These are phyloP conservation scores for Ilex aquifolium DNA, from an alignment of 257 asterid species.

Conservation along the genomic window DNA sequence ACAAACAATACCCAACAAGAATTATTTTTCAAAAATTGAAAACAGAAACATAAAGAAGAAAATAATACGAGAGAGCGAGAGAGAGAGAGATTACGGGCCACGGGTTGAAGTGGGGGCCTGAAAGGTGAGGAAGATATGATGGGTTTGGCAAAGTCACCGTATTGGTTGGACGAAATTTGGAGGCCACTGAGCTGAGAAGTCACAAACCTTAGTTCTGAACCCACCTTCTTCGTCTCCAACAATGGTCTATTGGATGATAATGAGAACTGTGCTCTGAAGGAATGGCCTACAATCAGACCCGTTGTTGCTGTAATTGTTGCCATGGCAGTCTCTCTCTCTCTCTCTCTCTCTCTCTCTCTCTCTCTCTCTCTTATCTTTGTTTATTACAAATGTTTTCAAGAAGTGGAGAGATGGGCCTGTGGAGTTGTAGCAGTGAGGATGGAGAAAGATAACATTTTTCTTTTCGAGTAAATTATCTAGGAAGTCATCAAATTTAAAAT, in stretches of 20 bases:
- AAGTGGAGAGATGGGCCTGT: too few relatives aligned
- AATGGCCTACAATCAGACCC: background rate
- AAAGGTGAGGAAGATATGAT: constrained; percentile 26
- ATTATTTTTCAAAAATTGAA: background rate
- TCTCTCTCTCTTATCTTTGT: background rate
- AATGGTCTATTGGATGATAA: constrained; percentile 4
- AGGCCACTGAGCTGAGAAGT: constrained; percentile 58
- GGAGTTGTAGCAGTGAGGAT: too few relatives aligned
- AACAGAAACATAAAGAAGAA: constrained; percentile 3
- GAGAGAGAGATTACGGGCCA: constrained; percentile 46
- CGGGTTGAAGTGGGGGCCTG: constrained; percentile 50
- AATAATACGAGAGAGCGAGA: constrained; percentile 5
- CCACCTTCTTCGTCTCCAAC: constrained; percentile 8
- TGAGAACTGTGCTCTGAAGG: too few relatives aligned
- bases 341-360: constrained; percentile 17
- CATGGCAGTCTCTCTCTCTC: constrained; percentile 28
- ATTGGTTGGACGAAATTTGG: constrained; percentile 41
- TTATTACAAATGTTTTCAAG: background rate
- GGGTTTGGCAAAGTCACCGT: constrained; percentile 11
- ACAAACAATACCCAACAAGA: background rate
- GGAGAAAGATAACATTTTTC: too few relatives aligned
- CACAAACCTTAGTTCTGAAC: constrained; percentile 38
- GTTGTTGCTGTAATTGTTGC: constrained; percentile 36
- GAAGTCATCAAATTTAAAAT: too few relatives aligned
- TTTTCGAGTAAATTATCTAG: too few relatives aligned